A percentile compares a stretch with the other conserved stretches of the same genome.
Conservation (phyloP, 1,284 basidiomycete genomes). For the Trichosporon faecale region DNA sequence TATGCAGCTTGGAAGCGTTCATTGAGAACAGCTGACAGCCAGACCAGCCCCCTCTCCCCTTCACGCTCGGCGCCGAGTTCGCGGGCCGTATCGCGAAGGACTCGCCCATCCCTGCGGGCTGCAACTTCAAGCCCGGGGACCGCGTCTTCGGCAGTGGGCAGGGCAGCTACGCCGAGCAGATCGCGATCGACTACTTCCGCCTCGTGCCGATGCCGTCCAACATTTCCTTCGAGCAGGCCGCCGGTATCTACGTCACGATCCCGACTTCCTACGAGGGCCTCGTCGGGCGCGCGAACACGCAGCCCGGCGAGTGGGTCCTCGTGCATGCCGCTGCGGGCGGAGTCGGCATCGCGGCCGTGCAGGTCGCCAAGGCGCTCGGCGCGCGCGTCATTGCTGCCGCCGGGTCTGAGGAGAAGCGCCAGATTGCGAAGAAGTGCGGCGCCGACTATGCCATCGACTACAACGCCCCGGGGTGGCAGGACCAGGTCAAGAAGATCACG, state of each 20-base stretch:
- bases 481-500: constrained; percentile 62
- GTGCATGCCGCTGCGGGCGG: constrained; percentile 79
- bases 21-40: constrained; percentile 11
- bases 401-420: constrained; percentile 47
- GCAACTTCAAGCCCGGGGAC: constrained; percentile 76
- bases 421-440: constrained; percentile 49
- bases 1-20: too few species aligned
- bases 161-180: constrained; percentile 71
- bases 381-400: constrained; percentile 55
- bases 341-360: constrained; percentile 84
- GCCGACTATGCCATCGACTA: constrained; percentile 53
- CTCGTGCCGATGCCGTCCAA: constrained; percentile 62
- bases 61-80: constrained; percentile 78
- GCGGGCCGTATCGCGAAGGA: constrained; percentile 69
- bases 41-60: constrained; percentile 73
- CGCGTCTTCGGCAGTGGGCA: constrained; percentile 80
- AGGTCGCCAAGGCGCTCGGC: constrained; percentile 69
- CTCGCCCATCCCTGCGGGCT: constrained; percentile 78
- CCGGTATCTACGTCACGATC: constrained; percentile 26
- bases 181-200: constrained; percentile 58
- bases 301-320: constrained; percentile 79
- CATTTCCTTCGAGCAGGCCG: constrained; percentile 65
- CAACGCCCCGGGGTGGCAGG: constrained; percentile 51
- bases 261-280: constrained; percentile 67
- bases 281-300: constrained; percentile 71